A percentile compares a stretch with the other conserved stretches of the same genome.
phyloP scores from a whole-genome alignment of 1,284 basidiomycete genomes.

The Stygiomarasmius scandens region DNA sequence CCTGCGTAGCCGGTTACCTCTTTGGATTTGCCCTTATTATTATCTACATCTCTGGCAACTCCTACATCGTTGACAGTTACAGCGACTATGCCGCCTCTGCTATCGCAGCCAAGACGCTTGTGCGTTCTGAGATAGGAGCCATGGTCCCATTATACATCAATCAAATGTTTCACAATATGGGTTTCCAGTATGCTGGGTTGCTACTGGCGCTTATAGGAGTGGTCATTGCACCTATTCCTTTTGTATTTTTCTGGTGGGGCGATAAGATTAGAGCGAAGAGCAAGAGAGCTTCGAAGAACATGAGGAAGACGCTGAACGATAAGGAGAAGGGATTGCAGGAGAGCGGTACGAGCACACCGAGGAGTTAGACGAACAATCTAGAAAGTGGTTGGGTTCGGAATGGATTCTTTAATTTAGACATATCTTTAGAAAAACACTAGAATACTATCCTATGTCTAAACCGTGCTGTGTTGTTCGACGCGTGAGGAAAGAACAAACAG shows the following conservation, averaged over 20 bases:
- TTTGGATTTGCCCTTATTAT: conserved; percentile 45
- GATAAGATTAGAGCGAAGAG: conserved; percentile 30
- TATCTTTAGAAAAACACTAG: too few species aligned
- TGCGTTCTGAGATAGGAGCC: conserved; percentile 39
- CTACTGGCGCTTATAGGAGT: conserved; percentile 36
- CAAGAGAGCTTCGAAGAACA: conserved; percentile 18
- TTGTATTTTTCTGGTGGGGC: conserved; percentile 40
- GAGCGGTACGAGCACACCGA: background rate
- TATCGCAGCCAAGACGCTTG: conserved; percentile 44
- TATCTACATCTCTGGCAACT: conserved; percentile 44
- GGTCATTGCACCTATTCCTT: conserved; percentile 41
- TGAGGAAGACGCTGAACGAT: conserved; percentile 12
- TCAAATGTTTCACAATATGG: conserved; percentile 44
- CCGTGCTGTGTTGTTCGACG: too few species aligned
- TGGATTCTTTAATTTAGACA: background rate
- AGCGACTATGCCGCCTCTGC: conserved; percentile 42
- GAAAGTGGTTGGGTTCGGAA: background rate
- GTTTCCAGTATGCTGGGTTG: conserved; percentile 42
- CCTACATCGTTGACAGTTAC: conserved; percentile 47
- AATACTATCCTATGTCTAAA: too few species aligned
- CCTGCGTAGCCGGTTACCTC: conserved; percentile 36
- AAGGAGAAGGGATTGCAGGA: background rate
- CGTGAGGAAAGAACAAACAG: too few species aligned
- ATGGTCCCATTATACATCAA: conserved; percentile 41
- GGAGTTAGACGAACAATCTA: background rate